Percentiles rank a stretch among this genome's conserved stretches.
Evolutionary conservation across 1,284 basidiomycete species (phyloP).

Genomic region (Hemileia vastatrix): DNA sequence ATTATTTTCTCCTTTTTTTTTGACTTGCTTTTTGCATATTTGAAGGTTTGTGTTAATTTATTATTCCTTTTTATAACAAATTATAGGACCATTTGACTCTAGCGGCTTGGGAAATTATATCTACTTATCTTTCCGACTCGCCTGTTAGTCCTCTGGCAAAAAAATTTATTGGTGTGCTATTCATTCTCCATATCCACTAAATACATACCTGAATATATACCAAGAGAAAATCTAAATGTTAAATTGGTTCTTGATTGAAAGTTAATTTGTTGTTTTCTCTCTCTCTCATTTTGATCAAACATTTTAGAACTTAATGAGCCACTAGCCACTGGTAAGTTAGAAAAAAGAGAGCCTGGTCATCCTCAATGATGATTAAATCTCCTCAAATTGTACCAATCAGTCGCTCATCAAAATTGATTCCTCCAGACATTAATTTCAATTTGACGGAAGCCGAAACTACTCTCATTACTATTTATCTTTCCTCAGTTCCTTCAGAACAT

Average conservation of each 20-base stretch:
- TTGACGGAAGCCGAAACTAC: slow-evolving; percentile 63
- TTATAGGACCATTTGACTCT: slow-evolving; percentile 15
- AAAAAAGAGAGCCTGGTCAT: too few species aligned
- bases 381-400: not conserved
- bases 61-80: not conserved
- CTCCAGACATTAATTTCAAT: slow-evolving; percentile 65
- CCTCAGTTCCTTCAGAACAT: slow-evolving; percentile 72
- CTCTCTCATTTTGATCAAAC: slow-evolving; percentile 86
- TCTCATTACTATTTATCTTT: slow-evolving; percentile 66
- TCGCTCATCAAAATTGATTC: not conserved
- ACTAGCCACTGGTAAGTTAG: slow-evolving; percentile 56
- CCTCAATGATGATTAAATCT: too few species aligned
- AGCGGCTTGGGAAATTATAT: slow-evolving; percentile 11
- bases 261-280: slow-evolving; percentile 49
- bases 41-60: not conserved
- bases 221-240: too few species aligned
- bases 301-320: slow-evolving; percentile 88
- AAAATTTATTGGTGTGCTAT: slow-evolving; percentile 20
- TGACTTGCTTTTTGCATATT: not conserved
- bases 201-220: too few species aligned
- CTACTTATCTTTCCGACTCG: slow-evolving; percentile 42
- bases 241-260: too few species aligned
- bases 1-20: slow-evolving; percentile 38
- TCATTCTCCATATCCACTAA: not conserved
- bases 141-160: slow-evolving; percentile 20